Evolutionary conservation across 306 rosid species (phyloP), one percentile per base, ranked within the genome.

Genomic region (Arachis hypogaea): DNA sequence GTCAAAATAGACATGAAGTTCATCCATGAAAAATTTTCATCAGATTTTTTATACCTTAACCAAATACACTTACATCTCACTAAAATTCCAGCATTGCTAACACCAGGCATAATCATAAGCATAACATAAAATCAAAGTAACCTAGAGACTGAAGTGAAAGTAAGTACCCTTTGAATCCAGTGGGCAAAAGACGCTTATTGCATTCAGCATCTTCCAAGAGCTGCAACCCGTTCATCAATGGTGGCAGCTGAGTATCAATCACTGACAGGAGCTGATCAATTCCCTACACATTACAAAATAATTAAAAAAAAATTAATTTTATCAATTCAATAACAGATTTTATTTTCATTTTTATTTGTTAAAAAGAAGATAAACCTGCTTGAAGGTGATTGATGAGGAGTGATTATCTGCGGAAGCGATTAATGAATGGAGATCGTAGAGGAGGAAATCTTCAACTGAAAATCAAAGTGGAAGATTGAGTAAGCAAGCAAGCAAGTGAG

Each of bases 161-260:
- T 86, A 89, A 83, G 62, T 86, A 89, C 97, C 97, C 84, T 74
- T 92, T 84, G 80, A 74, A 86, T 47, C 96, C 97, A 73, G 90
- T 86, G 64, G 86, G 71, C 40, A 89, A 77, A 59, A 86, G 77
- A 65, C 49, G 88, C 40, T 83, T 83, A 79, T 71, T 79, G 81
- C 66, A 62, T 42, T 62, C 56, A 60, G 79, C 73, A 44, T 83
- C 84, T 72, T 79, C 79, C 63, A 83, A 29, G 8, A 83, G 80
- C 64, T 83, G 77, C 82, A 79, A 77, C 30, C 86, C 86, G 16
- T 63, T 83, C 4, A 76, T 57, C 67, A 83, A 67, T 5, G 86
- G 84, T 44, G 76, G 79, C 5, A 63, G 82, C 59, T 62, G 46
- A 77, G 74, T 77, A 42, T 83, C 80, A 7, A 83, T 44, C 7